Conservation (phyloP, 306 rosid species). For the Hippophae rhamnoides region DNA sequence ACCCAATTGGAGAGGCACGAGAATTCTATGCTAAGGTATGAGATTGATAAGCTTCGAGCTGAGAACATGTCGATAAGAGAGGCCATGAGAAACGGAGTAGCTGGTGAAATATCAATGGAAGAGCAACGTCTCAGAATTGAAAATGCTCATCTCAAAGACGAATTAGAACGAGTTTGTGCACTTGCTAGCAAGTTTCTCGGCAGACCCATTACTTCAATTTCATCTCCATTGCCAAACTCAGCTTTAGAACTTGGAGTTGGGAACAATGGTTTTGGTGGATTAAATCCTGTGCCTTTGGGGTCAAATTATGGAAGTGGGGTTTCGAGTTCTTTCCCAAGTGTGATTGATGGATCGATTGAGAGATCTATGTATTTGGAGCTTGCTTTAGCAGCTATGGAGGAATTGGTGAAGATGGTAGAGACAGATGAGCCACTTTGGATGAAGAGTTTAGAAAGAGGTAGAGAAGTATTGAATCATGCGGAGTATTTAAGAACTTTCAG, state of each 20-base stretch:
- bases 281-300: constrained; percentile 41
- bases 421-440: constrained; percentile 78
- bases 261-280: constrained; percentile 52
- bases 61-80: constrained; percentile 94
- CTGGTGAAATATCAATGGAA: constrained; percentile 75
- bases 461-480: constrained; percentile 64
- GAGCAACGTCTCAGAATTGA: constrained; percentile 88
- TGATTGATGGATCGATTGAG: constrained; percentile 51
- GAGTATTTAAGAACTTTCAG: constrained; percentile 53
- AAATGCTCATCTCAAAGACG: constrained; percentile 77
- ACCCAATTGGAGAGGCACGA: constrained; percentile 96
- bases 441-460: constrained; percentile 61
- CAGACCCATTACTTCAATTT: constrained; percentile 56
- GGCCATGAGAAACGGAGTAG: constrained; percentile 80
- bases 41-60: constrained; percentile 81
- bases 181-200: constrained; percentile 85
- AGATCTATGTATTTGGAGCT: constrained; percentile 85
- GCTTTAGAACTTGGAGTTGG: constrained; percentile 89
- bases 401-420: constrained; percentile 78
- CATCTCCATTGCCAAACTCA: constrained; percentile 61
- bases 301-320: constrained; percentile 55
- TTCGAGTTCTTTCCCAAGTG: constrained; percentile 32
- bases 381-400: constrained; percentile 92
- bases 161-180: constrained; percentile 72
- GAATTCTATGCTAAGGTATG: constrained; percentile 78